Base-by-base conservation (phyloP, 1,284 basidiomycete genomes). In the Tilletia horrida region DNA sequence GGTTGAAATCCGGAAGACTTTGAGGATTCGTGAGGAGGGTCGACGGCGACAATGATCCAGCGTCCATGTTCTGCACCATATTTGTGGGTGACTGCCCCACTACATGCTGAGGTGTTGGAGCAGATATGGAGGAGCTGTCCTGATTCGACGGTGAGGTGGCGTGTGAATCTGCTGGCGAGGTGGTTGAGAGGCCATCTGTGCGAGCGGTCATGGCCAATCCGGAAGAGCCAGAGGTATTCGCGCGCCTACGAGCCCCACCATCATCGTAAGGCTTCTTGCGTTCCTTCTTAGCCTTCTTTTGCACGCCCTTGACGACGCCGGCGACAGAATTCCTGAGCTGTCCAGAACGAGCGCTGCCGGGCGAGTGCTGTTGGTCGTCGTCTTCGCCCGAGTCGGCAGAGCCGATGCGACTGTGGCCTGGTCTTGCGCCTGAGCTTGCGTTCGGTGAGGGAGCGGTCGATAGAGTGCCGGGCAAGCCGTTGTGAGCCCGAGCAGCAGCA, bases 1-100 rank as follows among this genome's bases (percentile, higher is more conserved):
- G 67, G 44, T 78, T 75, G 66, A 79, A 75, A 61, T 66, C 67
- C 27, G 77, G 77, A 40, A 75, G n/a, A 63, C 77, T 79, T n/a
- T 75, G 72, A 25, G 75, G 75, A 42, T 74, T 74, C 40, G 75
- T 74, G 48, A 72, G 69, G 62, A 79, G 64, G 21, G 73, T 68
- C 21, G 65, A 68, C 3, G 77, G 74, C 21, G 77, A 79, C 23
- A 79, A 52, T 7, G 77, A 78, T 14, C 75, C 77, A 16, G 55
- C 55, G 35, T 59, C 55, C 8, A 40, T 40, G 13, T 59, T 29
- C 16, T 18, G 13, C 13, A 29, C 27, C 11, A 31, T 3, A 21
- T 59, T 35, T 3, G 16, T 14, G 8, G 55, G 55, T 40, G 55
- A 59, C 16, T 59, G 27, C 16, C 27, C 9, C 55, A 59, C 16